Conservation (phyloP, 108 stramenopile species). For the Cyclotella atomus region DNA sequence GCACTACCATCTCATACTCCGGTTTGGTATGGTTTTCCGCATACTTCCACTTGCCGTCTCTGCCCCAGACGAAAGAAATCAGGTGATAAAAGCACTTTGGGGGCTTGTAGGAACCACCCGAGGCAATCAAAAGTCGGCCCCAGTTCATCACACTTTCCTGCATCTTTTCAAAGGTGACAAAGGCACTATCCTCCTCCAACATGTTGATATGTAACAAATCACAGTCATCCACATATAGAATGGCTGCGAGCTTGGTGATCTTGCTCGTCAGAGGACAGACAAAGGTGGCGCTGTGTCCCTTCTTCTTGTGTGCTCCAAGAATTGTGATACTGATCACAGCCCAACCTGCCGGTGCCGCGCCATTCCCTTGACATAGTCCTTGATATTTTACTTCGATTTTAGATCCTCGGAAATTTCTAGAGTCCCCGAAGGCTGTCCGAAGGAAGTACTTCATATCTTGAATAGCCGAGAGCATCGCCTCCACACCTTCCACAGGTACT, state of each 20-base stretch:
- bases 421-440: too few relatives aligned
- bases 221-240: background rate
- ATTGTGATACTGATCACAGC: too few relatives aligned
- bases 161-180: background rate
- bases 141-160: conserved; percentile 6
- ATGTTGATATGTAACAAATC: conserved; percentile 12
- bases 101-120: conserved; percentile 7
- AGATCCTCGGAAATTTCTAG: too few relatives aligned
- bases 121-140: conserved; percentile 1
- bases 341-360: too few relatives aligned
- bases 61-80: background rate
- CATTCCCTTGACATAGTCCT: too few relatives aligned
- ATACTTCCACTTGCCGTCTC: conserved; percentile 10
- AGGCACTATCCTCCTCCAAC: background rate
- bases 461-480: too few relatives aligned
- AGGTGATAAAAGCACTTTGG: conserved; percentile 11
- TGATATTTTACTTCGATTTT: too few relatives aligned
- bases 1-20: background rate
- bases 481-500: background rate
- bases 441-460: conserved; percentile 5
- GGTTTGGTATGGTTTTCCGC: background rate
- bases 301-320: too few relatives aligned
- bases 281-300: too few relatives aligned
- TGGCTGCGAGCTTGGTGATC: background rate
- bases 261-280: background rate